phyloP scores from a whole-genome alignment of 2,329 filamentous ascomycete genomes.

The Ambrosiella xylebori region DNA sequence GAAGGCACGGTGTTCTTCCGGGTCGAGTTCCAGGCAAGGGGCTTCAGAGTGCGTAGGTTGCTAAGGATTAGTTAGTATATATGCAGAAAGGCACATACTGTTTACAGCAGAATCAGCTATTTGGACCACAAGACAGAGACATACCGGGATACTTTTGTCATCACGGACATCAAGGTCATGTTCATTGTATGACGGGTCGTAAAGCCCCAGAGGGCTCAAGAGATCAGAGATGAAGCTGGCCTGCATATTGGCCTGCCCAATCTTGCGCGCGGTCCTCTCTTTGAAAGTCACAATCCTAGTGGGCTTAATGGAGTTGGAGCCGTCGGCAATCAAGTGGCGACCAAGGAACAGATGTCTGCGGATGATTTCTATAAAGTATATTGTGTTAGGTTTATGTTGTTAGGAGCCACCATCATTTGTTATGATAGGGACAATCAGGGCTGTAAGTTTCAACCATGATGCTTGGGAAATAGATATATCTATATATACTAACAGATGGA shows the following conservation, averaged over 20 bases:
- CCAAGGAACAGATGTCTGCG: neutral
- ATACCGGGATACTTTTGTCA: neutral
- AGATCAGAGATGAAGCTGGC: neutral
- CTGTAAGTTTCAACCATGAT: too few species aligned
- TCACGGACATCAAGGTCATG: neutral
- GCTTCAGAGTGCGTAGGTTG: neutral
- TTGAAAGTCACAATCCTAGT: neutral
- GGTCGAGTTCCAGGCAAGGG: neutral
- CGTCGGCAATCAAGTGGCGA: neutral
- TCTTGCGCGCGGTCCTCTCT: neutral
- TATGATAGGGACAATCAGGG: too few species aligned
- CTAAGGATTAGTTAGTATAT: neutral
- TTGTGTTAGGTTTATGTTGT: too few species aligned
- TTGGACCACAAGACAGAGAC: neutral
- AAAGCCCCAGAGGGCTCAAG: neutral
- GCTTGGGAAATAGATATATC: neutral
- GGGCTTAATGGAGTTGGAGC: neutral
- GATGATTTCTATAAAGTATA: neutral
- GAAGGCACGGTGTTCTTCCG: neutral
- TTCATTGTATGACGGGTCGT: constrained; percentile 1
- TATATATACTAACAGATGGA: neutral
- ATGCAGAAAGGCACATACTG: neutral
- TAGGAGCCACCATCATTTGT: too few species aligned
- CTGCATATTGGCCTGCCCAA: neutral
- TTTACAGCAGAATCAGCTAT: neutral